phyloP scores from a whole-genome alignment of 352 stramenopile species.

The Hyaloperonospora brassicae region DNA sequence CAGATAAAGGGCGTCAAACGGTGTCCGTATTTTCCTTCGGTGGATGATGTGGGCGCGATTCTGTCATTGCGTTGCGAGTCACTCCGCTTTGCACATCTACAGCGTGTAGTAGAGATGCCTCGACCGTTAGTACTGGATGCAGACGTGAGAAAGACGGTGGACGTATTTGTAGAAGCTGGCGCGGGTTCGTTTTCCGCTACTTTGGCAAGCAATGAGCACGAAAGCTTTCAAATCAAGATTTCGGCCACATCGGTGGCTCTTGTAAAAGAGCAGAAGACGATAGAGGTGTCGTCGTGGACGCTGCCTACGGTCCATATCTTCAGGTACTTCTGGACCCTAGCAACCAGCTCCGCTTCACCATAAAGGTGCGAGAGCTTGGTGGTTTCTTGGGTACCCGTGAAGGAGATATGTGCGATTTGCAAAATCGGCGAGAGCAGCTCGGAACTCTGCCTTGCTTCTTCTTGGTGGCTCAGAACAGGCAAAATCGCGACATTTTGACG shows the following conservation, averaged over 20 bases:
- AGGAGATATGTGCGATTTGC: slow-evolving; percentile 57
- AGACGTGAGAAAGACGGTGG: slow-evolving; percentile 56
- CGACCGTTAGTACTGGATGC: slow-evolving; percentile 46
- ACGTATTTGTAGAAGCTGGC: slow-evolving; percentile 61
- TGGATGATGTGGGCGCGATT: slow-evolving; percentile 55
- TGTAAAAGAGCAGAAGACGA: slow-evolving; percentile 69
- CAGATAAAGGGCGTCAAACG: slow-evolving; percentile 51
- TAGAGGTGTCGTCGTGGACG: slow-evolving; percentile 46
- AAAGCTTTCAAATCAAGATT: slow-evolving; percentile 82
- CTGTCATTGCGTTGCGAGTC: slow-evolving; percentile 59
- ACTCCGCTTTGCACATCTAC: slow-evolving; percentile 51
- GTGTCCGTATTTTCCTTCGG: slow-evolving; percentile 58
- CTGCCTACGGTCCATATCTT: slow-evolving; percentile 46
- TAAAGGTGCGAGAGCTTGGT: slow-evolving; percentile 76
- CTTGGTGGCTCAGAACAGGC: slow-evolving; percentile 62
- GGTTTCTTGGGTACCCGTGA: slow-evolving; percentile 51
- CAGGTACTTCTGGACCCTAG: slow-evolving; percentile 66
- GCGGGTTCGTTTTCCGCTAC: slow-evolving; percentile 72
- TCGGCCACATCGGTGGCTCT: slow-evolving; percentile 37
- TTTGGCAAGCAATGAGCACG: slow-evolving; percentile 63
- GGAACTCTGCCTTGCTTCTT: slow-evolving; percentile 62
- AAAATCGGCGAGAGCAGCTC: slow-evolving; percentile 33
- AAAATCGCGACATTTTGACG: slow-evolving; percentile 72
- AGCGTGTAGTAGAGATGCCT: slow-evolving; percentile 47
- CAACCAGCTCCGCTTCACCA: slow-evolving; percentile 54